phyloP scores from a whole-genome alignment of 345 rosid genomes.

The Passiflora organensis region DNA sequence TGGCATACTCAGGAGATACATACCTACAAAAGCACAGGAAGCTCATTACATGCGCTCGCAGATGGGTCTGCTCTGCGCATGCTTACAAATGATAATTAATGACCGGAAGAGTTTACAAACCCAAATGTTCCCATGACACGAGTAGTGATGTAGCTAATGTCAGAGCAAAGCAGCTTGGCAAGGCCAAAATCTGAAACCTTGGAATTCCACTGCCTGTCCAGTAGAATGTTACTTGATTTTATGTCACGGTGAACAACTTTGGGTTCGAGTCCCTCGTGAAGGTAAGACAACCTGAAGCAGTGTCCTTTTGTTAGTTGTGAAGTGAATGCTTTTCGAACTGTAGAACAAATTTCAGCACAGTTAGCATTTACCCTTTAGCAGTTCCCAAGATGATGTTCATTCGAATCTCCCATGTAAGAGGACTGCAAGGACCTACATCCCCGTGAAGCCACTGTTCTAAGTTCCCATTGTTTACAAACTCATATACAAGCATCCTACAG shows the following conservation, averaged over 20 bases:
- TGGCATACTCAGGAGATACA: conserved; percentile 95
- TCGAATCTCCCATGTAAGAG: conserved; percentile 30
- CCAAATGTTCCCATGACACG: conserved; percentile 99
- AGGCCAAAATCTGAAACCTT: conserved; percentile 97
- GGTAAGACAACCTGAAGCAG: conserved; percentile 58
- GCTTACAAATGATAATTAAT: not conserved
- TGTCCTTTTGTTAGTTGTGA: not conserved
- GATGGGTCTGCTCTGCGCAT: not conserved
- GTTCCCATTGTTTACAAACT: conserved; percentile 68
- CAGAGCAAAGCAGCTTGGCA: conserved; percentile 77
- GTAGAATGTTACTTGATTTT: conserved; percentile 79
- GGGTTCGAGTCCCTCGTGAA: conserved; percentile 94
- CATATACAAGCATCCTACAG: conserved; percentile 81
- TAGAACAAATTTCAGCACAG: not conserved
- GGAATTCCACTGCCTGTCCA: conserved; percentile 86
- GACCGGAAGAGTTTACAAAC: conserved; percentile 32
- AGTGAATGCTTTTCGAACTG: not conserved
- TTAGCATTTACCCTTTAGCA: conserved; percentile 68
- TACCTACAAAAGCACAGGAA: conserved; percentile 41
- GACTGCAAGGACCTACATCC: conserved; percentile 27
- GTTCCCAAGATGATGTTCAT: conserved; percentile 42
- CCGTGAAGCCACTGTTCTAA: conserved; percentile 34
- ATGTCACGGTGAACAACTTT: conserved; percentile 93
- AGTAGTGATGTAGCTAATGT: conserved; percentile 73
- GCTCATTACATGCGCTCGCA: not conserved